Conservation (phyloP, 306 rosid species). For the Dalbergia cochinchinensis region DNA sequence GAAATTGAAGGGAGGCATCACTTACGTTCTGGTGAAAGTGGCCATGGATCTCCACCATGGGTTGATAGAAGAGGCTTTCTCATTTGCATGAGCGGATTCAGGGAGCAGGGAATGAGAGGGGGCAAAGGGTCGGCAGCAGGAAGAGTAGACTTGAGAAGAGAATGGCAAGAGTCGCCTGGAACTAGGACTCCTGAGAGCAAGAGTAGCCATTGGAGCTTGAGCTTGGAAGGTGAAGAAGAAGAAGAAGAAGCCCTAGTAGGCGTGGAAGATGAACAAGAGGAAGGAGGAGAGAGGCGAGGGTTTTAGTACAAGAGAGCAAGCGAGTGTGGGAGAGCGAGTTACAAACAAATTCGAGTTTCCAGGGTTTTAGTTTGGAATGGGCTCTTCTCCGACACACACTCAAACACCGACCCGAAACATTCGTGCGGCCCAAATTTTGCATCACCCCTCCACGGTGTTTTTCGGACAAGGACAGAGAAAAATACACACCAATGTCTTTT, state of each 20-base stretch:
- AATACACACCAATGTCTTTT: not conserved
- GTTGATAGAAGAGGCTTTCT: slow-evolving; percentile 49
- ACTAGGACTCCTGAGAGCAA: slow-evolving; percentile 62
- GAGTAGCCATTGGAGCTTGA: slow-evolving; percentile 67
- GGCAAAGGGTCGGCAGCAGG: slow-evolving; percentile 58
- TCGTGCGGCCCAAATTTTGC: slow-evolving; percentile 39
- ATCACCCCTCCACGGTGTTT: not conserved
- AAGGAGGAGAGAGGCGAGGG: slow-evolving; percentile 43
- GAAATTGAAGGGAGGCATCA: not conserved
- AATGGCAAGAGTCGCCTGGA: slow-evolving; percentile 62
- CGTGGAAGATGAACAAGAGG: not conserved
- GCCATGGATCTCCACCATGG: slow-evolving; percentile 73
- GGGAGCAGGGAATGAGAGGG: slow-evolving; percentile 52
- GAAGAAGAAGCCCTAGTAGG: slow-evolving; percentile 34
- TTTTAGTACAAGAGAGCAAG: slow-evolving; percentile 27
- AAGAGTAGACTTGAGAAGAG: slow-evolving; percentile 66
- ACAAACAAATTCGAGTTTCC: slow-evolving; percentile 36
- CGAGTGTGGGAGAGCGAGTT: not conserved
- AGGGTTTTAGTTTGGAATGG: slow-evolving; percentile 48
- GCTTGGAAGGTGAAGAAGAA: slow-evolving; percentile 1
- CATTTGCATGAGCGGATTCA: slow-evolving; percentile 46
- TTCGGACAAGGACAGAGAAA: not conserved
- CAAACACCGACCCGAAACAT: slow-evolving; percentile 40
- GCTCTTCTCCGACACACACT: slow-evolving; percentile 47
- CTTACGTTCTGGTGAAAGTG: slow-evolving; percentile 55